Base-by-base conservation (phyloP, 371 early-diverging fungal species). In the Mucor indicus region DNA sequence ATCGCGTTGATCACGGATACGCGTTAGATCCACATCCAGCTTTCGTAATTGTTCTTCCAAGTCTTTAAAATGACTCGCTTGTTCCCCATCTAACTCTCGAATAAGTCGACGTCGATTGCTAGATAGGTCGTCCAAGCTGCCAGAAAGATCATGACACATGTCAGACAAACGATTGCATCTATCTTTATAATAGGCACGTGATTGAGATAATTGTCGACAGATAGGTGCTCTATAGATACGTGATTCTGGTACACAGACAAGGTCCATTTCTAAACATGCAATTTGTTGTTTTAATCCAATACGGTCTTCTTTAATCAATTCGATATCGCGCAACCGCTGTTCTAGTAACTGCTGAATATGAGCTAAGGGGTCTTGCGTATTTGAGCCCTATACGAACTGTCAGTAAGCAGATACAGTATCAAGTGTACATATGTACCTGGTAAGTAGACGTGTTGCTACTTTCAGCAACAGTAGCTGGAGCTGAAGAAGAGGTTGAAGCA, bases 11-110 rank as follows among this genome's bases (percentile, higher is more conserved):
- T 79, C 79, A 20, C 93, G 85, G 36, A 93, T 69, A 15, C 93
- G 83, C 2, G 80, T 70, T 23, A 92, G 60, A 24, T 95, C 95
- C n/a, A 50, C 64, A 48, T 94, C 90, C 21, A 92, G 48, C 35
- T 84, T 79, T 39, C 77, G 73, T 40, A 91, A 67, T 45, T 92
- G 89, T 5, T 67, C 67, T 50, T 89, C 87, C 39, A 91, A 52
- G 0, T 67, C 69, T 24, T 36, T 48, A 20, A 39, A 54, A 16
- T 62, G 64, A 15, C 22, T 45, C 10, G 37, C 37, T 50, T 67
- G 61, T 38, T 66, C 69, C 15, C 50, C 17, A 23, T 64, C 59
- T 6, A 64, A 27, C 16, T 69, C 60, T 13, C 64, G 60, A 8
- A 53, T 48, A 0, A 66, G 21, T 19, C 40, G 56, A 12, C 58